phyloP scores from a whole-genome alignment of 352 stramenopile species.

The Phytopythium chamaehyphon region DNA sequence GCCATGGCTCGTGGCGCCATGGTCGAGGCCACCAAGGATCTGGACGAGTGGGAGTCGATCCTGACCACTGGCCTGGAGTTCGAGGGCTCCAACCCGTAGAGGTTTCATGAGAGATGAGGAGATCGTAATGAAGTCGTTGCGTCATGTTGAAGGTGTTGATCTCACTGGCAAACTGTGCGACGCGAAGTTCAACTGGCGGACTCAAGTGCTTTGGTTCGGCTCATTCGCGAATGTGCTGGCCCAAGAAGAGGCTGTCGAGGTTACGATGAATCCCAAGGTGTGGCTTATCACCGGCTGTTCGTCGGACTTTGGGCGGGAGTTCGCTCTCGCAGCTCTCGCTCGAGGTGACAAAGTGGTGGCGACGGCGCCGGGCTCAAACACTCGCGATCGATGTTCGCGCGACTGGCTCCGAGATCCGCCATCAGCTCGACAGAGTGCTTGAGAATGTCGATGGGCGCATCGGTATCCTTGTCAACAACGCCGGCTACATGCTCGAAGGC shows the following conservation, averaged over 20 bases:
- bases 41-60: constrained; percentile 1
- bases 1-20: neutral
- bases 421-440: constrained; percentile 16
- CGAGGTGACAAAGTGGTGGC: constrained; percentile 32
- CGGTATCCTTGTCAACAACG: constrained; percentile 43
- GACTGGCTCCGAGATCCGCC: constrained; percentile 18
- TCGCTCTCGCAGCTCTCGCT: constrained; percentile 23
- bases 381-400: constrained; percentile 26
- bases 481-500: constrained; percentile 30
- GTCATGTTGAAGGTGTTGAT: no score
- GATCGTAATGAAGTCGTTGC: neutral
- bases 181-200: no score
- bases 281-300: constrained; percentile 18
- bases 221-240: no score
- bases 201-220: no score
- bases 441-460: constrained; percentile 21
- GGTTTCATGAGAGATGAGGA: neutral
- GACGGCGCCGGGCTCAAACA: constrained; percentile 21
- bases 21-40: neutral
- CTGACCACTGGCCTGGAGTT: neutral
- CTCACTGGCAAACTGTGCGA: no score
- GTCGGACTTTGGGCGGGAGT: constrained; percentile 9
- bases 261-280: constrained; percentile 1
- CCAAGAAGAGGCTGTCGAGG: no score
- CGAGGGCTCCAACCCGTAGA: neutral